Conservation (phyloP, 2,329 filamentous ascomycete species). For the Neophaeococcomyces mojaviensis region DNA sequence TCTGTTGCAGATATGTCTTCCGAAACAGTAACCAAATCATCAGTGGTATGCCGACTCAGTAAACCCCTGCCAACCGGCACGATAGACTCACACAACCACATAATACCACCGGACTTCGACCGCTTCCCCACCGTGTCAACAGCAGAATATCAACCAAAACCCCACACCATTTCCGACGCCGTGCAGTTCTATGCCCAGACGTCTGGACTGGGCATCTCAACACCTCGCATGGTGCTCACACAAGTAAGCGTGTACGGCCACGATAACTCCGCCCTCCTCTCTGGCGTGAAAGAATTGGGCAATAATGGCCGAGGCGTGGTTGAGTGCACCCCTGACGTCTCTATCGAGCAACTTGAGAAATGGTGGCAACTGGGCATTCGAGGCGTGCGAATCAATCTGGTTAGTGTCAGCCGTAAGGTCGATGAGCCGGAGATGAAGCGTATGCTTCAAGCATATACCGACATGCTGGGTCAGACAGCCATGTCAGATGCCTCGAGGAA, state of each 20-base stretch:
- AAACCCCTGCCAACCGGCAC: slow-evolving; percentile 33
- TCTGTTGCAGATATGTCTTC: not conserved
- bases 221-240: slow-evolving; percentile 46
- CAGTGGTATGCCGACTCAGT: slow-evolving; percentile 7
- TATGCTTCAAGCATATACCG: slow-evolving; percentile 42
- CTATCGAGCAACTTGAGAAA: slow-evolving; percentile 34
- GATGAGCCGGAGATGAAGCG: slow-evolving; percentile 34
- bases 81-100: slow-evolving; percentile 60
- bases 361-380: slow-evolving; percentile 55
- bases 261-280: slow-evolving; percentile 54
- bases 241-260: slow-evolving; percentile 56
- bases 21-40: not conserved
- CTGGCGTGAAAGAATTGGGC: slow-evolving; percentile 45
- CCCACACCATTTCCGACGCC: slow-evolving; percentile 46
- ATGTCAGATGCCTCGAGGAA: not conserved
- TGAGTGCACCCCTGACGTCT: slow-evolving; percentile 44
- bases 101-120: slow-evolving; percentile 43
- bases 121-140: slow-evolving; percentile 42
- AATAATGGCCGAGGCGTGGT: slow-evolving; percentile 49
- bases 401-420: slow-evolving; percentile 43
- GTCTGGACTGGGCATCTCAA: slow-evolving; percentile 40
- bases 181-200: slow-evolving; percentile 41
- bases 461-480: slow-evolving; percentile 41
- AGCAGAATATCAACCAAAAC: slow-evolving; percentile 46
- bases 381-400: slow-evolving; percentile 53